Evolutionary conservation across 345 rosid genomes (phyloP), one percentile per base, ranked within the genome.

Genomic region (Corchorus capsularis): DNA sequence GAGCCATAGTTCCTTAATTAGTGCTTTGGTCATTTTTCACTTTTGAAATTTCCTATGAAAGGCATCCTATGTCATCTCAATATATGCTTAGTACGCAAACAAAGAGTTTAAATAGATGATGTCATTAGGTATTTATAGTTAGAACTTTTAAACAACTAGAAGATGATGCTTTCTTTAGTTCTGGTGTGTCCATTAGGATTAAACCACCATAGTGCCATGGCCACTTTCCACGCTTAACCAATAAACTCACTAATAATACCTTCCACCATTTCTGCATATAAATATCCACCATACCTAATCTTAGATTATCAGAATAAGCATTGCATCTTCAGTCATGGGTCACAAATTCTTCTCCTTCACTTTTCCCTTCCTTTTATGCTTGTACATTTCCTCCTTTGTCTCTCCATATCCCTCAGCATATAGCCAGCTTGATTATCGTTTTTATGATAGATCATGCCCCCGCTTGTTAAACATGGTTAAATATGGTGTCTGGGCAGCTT

Each of bases 401-500:
- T 41, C 75, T 69, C 69, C 77, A 5, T 75, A 43, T 34, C 73
- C 78, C 60, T 43, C 20, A 32, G 55, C 64, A 10, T 59, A 79
- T 56, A 65, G 77, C 39, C 81, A 70, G 73, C 89, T 87, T 27
- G 83, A 86, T 78, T 87, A 86, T 71, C 77, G 80, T 27, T 94
- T 82, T 63, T 94, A 94, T 46, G 92, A 79, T 11, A 22, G 75
- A 35, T 84, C 90, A 5, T 94, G 98, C 82, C 98, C 98, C 34
- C 81, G 71, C 73, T 85, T 92, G 87, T 69, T 59, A 60, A 87
- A 72, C 90, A 91, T 92, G 49, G 94, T 92, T 39, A 81, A 61
- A 67, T 76, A 80, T 53, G 91, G 91, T 20, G 96, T 94, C 75
- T 73, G 82, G 89, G 77, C 74, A n/a, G 97, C 96, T 81, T 75